Base-by-base conservation (phyloP, 441 rosid genomes). In the Kokia cookei region DNA sequence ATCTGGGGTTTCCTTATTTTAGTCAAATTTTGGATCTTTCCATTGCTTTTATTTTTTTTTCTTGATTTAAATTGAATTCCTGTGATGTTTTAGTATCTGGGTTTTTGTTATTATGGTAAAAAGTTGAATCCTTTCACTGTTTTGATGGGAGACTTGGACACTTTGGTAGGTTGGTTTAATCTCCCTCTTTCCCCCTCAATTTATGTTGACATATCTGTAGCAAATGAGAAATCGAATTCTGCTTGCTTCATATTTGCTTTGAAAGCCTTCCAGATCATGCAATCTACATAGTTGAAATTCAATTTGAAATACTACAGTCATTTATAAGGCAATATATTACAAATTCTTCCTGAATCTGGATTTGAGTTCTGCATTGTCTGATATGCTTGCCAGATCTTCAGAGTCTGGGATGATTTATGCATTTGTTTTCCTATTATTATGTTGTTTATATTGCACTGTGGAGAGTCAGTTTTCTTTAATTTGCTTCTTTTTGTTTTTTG, bases 1-100 rank as follows among this genome's bases (percentile, higher is more conserved):
- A 58, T 82, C 79, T 64, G 73, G 76, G 74, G 32, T 71, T 61
- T 37, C 22, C 2, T 14, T 11, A 26, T 13, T 57, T 8, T 42
- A 32, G 51, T 26, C 19, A 12, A 63, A 74, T 32, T 69, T 78
- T 43, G 12, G 65, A 69, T 81, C 65, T 75, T 58, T 40, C 5
- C 13, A 32, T 60, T 32, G 37, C 37, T 32, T 32, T 32, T 32
- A 4, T 53, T 7, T 53, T 13, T n/a, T 48, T 48, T 4, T 48
- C 53, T 14, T 48, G 29, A 14, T 47, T 48, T 57, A 24, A 55
- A 12, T 66, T 47, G 17, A 65, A 12, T 50, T 67, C 3, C 4
- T 9, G 5, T 48, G 47, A 54, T 61, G 65, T 57, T 51, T 29
- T 40, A 4, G 24, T 6, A 35, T 5, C 11, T 43, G 61, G 48